Evolutionary conservation across 1,284 basidiomycete species (phyloP), one percentile per base, ranked within the genome.

Genomic region (Cryptococcus floricola): DNA sequence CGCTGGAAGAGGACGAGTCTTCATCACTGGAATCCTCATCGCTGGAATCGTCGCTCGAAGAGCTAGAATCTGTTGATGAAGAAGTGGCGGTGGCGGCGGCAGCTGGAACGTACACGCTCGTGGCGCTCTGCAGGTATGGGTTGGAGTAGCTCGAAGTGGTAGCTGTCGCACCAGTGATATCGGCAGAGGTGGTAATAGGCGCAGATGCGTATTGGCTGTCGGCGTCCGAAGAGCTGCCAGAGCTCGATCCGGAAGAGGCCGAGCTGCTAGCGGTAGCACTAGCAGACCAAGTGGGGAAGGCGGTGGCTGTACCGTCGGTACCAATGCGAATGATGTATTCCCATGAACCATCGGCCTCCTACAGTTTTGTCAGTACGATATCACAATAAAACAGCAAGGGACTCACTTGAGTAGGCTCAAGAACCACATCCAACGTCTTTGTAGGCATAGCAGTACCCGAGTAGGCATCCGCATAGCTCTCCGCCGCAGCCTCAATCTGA

Each of bases 281-380:
- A 7, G 61, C 48, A 13, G 55, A 53, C 4, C 65, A 46, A 18
- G 69, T 48, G 3, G 76, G 73, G 2, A 63, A 63, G 18, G 76
- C 73, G 12, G 76, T 77, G 2, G 73, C 71, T 7, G 68, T 74
- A 9, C 76, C 76, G 53, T 77, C 76, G 5, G 60, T 34, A 27
- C 76, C 74, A 23, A 77, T 61, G 48, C 70, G 62, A 9, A 76
- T 69, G 38, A 75, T 66, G 41, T 77, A 77, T 54, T 77, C 74
- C 76, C 74, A 77, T 7, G 65, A 53, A 38, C 74, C 76, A 51
- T 77, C 74, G 27, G 74, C 63, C 55, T 73, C 69, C 68, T 72
- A 46, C 14, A 18, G 13, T 37, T 39, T 9, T 13, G n/a, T 47
- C 19, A 39, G 28, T 43, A 18, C 8, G 4, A 34, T 16, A 12